phyloP scores from a whole-genome alignment of 2,329 filamentous ascomycete species.

The Penicillium sp. region DNA sequence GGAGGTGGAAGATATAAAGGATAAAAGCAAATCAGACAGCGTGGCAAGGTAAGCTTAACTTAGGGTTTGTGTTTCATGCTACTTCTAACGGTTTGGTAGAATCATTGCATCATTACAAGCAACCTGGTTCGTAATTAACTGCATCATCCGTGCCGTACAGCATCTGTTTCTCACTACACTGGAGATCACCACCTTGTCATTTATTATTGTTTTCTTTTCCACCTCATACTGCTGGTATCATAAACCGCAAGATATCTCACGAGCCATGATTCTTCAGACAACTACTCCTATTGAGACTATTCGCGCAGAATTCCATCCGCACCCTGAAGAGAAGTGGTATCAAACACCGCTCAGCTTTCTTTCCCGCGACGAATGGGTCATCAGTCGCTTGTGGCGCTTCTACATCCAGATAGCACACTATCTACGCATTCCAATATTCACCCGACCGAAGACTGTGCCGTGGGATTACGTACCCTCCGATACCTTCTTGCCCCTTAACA shows the following conservation, averaged over 20 bases:
- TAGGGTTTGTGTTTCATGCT: background rate
- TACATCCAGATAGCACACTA: conserved; percentile 7
- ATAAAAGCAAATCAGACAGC: conserved; percentile 8
- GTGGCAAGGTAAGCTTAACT: background rate
- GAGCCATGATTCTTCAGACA: background rate
- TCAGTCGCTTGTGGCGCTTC: conserved; percentile 6
- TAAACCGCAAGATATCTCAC: conserved; percentile 3
- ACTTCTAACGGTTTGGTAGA: background rate
- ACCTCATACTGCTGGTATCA: conserved; percentile 8
- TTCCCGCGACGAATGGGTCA: conserved; percentile 2
- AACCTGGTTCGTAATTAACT: conserved; percentile 3
- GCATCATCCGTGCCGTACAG: conserved; percentile 2
- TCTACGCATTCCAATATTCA: conserved; percentile 7
- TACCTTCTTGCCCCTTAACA: background rate
- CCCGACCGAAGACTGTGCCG: conserved; percentile 1
- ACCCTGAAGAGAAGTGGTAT: conserved; percentile 2
- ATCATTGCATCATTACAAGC: conserved; percentile 1
- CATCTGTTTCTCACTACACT: conserved; percentile 6
- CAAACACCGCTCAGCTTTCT: conserved; percentile 7
- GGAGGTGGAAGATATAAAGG: conserved; percentile 2
- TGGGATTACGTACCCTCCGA: conserved; percentile 1
- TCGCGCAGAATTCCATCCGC: background rate
- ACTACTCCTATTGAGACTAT: background rate
- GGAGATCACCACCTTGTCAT: conserved; percentile 9
- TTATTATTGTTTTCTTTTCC: conserved; percentile 6